Evolutionary conservation across 1,284 basidiomycete genomes (phyloP), one percentile per base, ranked within the genome.

Genomic region (Apiotrichum veenhuisii): DNA sequence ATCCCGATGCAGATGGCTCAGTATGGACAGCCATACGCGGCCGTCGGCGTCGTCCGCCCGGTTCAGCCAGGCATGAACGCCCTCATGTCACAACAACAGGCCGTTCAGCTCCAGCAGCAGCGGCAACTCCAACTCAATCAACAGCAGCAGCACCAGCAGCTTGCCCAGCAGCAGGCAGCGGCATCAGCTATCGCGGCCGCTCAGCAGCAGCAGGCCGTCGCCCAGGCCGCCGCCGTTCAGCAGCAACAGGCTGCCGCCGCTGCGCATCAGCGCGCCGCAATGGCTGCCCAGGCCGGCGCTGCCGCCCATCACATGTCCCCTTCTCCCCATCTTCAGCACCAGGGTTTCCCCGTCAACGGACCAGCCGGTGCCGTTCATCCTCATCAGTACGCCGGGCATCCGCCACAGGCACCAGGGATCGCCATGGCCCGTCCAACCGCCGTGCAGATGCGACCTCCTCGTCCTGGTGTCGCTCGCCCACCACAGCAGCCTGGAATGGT

Each of bases 301-400:
- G 55, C 50, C 34, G 55, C 45, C 3, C 60, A 62, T 48, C 56
- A 58, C 54, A 55, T 62, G 51, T 64, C 66, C 11, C 68, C 71
- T 34, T 73, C 70, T 12, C 73, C 73, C 14, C 73, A 75, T 58
- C 49, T 75, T 41, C 55, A 66, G 15, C 72, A 73, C 50, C 71
- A 72, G 51, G 68, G 65, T 22, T 72, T 70, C 57, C 63, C 66
- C 12, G 55, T 58, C 34, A 63, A 55, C 17, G 67, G 64, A 7
- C 62, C 66, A 17, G 59, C 63, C 50, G 53, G 54, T 47, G 54
- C 56, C 12, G 50, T 59, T 25, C 57, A 52, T 27, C 55, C 52
- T 14, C 61, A 59, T 18, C 61, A 63, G 37, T 59, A 59, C 51
- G 27, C 56, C 17, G 48, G 50, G 23, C 63, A 61, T 30, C 59